Evolutionary conservation across 2,329 filamentous ascomycete species (phyloP), one percentile per base, ranked within the genome.

Genomic region (Sclerotinia minor): DNA sequence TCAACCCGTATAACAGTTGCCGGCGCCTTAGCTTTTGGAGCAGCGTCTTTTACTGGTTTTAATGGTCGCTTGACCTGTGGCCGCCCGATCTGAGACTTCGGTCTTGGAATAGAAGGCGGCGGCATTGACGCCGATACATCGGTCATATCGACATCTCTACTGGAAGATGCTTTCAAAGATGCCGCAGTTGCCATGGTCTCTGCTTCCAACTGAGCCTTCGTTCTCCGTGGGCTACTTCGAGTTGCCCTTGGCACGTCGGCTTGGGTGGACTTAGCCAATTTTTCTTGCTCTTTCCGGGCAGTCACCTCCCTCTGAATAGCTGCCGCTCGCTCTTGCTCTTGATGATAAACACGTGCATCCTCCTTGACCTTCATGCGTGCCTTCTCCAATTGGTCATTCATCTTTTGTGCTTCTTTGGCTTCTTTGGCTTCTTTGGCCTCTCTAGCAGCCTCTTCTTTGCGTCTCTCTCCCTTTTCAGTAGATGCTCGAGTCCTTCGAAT

Each of bases 1-100:
- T 89, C 90, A 69, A 92, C 89, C 68, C 85, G 86, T 73, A 90
- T 93, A 68, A 90, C 86, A 3, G 90, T 92, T 9, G 89, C 90
- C 0, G 85, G 86, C 69, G 59, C 59, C 89, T 88, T 92, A 0
- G 83, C 76, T 76, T 90, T 91, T 15, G 79, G 72, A 4, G 82
- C 72, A 0, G 81, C 74, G 52, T 90, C 87, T 75, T 89, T 90
- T 11, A 82, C 82, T 2, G 88, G 87, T 73, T 86, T 90, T 4
- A 85, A 75, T 0, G 87, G 87, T 65, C 88, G 82, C 74, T 87
- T 87, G 68, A 83, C 78, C 32, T 69, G 83, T 60, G 77, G 82
- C 71, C 84, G 85, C 72, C 79, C 77, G 67, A 81, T 76, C 68
- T 84, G 80, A 69, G 81, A 75, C 60, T 84, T 77, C 38, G 84